These are phyloP conservation scores for Botrytis tulipae DNA, from an alignment of 2,329 filamentous ascomycete species.

Conservation along the genomic window DNA sequence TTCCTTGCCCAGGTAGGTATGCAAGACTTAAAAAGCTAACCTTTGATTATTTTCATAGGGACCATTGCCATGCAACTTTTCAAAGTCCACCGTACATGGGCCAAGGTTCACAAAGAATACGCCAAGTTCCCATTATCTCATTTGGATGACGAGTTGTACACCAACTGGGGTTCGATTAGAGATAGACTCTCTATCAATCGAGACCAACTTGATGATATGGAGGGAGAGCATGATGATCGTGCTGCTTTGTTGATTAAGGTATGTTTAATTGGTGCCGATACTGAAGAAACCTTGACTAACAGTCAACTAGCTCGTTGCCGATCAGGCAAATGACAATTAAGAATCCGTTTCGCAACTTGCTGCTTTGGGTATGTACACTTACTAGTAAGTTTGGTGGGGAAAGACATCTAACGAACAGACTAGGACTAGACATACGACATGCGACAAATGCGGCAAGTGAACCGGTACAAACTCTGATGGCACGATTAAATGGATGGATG, in stretches of 20 bases:
- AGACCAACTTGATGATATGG: background rate
- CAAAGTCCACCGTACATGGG: background rate
- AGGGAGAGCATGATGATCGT: background rate
- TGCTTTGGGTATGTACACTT: background rate
- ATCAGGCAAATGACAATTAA: background rate
- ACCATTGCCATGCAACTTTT: background rate
- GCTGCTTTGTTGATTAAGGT: background rate
- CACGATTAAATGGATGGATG: background rate
- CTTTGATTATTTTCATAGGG: background rate
- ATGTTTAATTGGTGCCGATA: background rate
- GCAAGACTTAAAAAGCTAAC: background rate
- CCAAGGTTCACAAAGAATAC: background rate
- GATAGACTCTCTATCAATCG: background rate
- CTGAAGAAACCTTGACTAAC: background rate
- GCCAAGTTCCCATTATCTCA: background rate
- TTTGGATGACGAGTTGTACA: background rate
- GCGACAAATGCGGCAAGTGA: background rate
- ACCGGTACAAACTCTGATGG: background rate
- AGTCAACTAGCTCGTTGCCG: background rate
- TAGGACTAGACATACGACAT: background rate
- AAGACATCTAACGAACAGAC: background rate
- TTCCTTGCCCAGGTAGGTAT: background rate
- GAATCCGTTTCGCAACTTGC: background rate
- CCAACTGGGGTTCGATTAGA: accelerated
- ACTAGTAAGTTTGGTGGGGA: background rate